These are phyloP conservation scores for Mycogone perniciosa DNA, from an alignment of 2,329 filamentous ascomycete species.

Conservation along the genomic window DNA sequence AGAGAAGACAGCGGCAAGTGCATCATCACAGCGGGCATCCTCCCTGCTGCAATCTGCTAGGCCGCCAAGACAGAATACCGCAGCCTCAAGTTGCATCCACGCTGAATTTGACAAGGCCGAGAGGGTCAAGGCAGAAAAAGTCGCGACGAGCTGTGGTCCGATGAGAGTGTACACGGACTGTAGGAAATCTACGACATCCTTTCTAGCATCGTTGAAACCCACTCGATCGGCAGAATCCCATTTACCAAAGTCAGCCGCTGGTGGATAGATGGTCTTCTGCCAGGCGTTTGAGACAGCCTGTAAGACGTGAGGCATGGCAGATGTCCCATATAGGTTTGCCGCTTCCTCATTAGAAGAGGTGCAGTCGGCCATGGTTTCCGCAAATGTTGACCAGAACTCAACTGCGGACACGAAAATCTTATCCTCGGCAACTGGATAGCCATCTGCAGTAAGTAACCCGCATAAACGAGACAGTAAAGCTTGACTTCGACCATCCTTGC, in stretches of 20 bases:
- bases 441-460: conserved; percentile 58
- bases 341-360: conserved; percentile 44
- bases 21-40: conserved; percentile 49
- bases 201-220: conserved; percentile 65
- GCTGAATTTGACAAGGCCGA: conserved; percentile 41
- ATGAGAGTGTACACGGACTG: conserved; percentile 62
- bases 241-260: conserved; percentile 46
- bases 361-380: conserved; percentile 59
- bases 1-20: conserved; percentile 56
- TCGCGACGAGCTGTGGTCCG: conserved; percentile 48
- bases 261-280: conserved; percentile 63
- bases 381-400: conserved; percentile 76
- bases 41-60: conserved; percentile 61
- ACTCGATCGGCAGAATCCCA: conserved; percentile 67
- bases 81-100: conserved; percentile 56
- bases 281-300: conserved; percentile 61
- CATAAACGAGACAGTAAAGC: conserved; percentile 53
- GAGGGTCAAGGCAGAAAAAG: conserved; percentile 51
- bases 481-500: conserved; percentile 42
- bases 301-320: conserved; percentile 53
- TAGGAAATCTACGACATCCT: conserved; percentile 73
- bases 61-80: conserved; percentile 57
- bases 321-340: conserved; percentile 48
- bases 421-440: conserved; percentile 65
- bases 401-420: conserved; percentile 66